Base-by-base conservation (phyloP, 768 basidiomycete genomes). In the Lactarius psammicola region DNA sequence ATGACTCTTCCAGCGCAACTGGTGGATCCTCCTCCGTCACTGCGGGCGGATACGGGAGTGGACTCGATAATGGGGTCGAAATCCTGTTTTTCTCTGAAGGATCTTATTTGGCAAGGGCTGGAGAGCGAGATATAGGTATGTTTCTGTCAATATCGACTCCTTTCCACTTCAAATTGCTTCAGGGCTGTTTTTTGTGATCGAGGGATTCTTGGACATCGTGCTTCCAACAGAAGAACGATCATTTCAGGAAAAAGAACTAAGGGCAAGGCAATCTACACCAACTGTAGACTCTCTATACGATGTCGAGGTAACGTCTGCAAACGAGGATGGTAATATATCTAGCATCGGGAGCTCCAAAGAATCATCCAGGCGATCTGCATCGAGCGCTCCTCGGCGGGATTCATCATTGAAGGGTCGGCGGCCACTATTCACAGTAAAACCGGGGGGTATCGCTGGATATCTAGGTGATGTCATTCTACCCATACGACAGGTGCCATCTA, bases 401-500 rank as follows among this genome's bases (percentile, higher is more conserved):
- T 6, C 77, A 79, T 38, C 74, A 72, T 57, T 82, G 82, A 69
- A 94, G 90, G 72, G 61, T 31, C 69, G n/a, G 20, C 67, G 60
- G 42, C 67, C 90, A 11, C 81, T 99, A 28, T 99, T 97, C 75
- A 95, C 94, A 1, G 93, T 96, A 28, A 97, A 96, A 72, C 92
- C 95, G 17, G 97, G 97, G 63, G 97, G 97, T 0, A 97, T 99
- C 67, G 97, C 96, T 11, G 97, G 97, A 1, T 98, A 98, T 76
- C 82, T 99, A 30, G 89, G 92, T 92, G 69, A 66, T 81, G 68
- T 8, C 1, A 5, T 28, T 56, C n/a, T 11, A 46, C 33, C 31
- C 23, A 56, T 28, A 34, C 18, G 15, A 31, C 30, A 40, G 9
- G 44, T 20, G 51, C n/a, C 34, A 20, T n/a, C 54, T 51, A 54